These are phyloP conservation scores for Phaeotremella skinneri DNA, from an alignment of 768 basidiomycete species.

Conservation along the genomic window DNA sequence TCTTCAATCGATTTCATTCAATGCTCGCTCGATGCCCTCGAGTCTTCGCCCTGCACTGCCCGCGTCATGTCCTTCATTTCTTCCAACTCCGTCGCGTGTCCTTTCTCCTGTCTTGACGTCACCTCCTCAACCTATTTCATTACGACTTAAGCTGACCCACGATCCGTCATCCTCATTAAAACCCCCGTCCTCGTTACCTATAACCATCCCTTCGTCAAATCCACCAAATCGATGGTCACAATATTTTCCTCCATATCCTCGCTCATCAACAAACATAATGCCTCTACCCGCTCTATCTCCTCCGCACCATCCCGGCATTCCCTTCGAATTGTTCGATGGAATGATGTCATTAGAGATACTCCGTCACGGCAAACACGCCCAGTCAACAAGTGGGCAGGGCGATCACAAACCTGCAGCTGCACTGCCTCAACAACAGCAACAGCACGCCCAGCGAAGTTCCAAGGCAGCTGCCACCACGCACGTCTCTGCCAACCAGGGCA, in stretches of 20 bases:
- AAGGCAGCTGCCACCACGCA: not conserved
- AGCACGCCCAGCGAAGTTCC: conserved; percentile 16
- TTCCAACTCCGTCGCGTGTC: conserved; percentile 16
- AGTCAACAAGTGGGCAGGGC: conserved; percentile 24
- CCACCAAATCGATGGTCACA: conserved; percentile 27
- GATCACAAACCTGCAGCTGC: conserved; percentile 34
- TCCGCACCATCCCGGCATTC: not conserved
- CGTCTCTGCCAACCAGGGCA: conserved; percentile 4
- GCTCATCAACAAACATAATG: not conserved
- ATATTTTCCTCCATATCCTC: conserved; percentile 28
- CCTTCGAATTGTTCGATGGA: conserved; percentile 4
- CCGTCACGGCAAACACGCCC: conserved; percentile 70
- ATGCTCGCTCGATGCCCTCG: conserved; percentile 6
- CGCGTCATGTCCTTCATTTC: conserved; percentile 16
- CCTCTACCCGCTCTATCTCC: not conserved
- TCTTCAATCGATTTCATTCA: not conserved
- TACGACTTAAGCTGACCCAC: not conserved
- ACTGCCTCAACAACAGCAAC: conserved; percentile 28
- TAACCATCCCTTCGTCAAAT: conserved; percentile 7
- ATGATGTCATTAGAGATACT: conserved; percentile 63
- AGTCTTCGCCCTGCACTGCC: not conserved
- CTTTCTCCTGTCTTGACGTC: conserved; percentile 31
- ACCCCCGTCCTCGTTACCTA: not conserved
- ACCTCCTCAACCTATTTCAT: conserved; percentile 11
- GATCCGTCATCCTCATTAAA: not conserved